A percentile compares a stretch with the other conserved stretches of the same genome.
These are phyloP conservation scores for Cudoniella acicularis DNA, from an alignment of 495 filamentous ascomycete genomes.

Conservation along the genomic window DNA sequence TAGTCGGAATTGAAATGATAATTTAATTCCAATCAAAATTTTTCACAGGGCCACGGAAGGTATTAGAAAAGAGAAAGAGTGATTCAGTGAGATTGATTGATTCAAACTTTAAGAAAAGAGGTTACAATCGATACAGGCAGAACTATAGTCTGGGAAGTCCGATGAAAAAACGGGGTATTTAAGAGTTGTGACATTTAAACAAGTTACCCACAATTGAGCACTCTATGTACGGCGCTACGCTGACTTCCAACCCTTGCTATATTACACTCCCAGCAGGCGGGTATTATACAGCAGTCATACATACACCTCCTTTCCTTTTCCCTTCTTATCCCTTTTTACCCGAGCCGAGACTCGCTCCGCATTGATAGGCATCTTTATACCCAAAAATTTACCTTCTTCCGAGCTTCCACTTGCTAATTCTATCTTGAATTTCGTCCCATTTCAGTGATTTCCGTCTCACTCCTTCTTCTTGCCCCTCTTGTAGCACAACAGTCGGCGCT, in stretches of 20 bases:
- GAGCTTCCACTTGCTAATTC: conserved; percentile 78
- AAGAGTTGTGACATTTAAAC: not conserved
- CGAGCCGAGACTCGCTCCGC: not conserved
- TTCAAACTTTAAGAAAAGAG: too few species aligned
- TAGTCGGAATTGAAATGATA: too few species aligned
- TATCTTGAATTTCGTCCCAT: conserved; percentile 89
- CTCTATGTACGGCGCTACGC: not conserved
- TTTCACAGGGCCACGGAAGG: too few species aligned
- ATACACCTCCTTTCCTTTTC: not conserved
- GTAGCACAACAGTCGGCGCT: conserved; percentile 90
- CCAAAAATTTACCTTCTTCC: conserved; percentile 54
- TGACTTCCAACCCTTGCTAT: not conserved
- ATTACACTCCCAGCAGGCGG: not conserved
- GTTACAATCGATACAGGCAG: too few species aligned
- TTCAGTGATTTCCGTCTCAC: conserved; percentile 52
- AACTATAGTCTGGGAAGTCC: too few species aligned
- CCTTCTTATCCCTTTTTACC: too few species aligned
- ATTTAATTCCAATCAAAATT: too few species aligned
- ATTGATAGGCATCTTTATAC: not conserved
- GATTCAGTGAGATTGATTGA: too few species aligned
- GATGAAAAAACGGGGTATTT: not conserved
- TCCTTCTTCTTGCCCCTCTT: conserved; percentile 64
- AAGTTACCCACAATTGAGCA: not conserved
- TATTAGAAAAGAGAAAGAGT: too few species aligned
- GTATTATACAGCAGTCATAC: conserved; percentile 17